A percentile compares a stretch with the other conserved stretches of the same genome.
These are phyloP conservation scores for Aspergillus sp. DNA, from an alignment of 2,329 filamentous ascomycete species.

Conservation along the genomic window DNA sequence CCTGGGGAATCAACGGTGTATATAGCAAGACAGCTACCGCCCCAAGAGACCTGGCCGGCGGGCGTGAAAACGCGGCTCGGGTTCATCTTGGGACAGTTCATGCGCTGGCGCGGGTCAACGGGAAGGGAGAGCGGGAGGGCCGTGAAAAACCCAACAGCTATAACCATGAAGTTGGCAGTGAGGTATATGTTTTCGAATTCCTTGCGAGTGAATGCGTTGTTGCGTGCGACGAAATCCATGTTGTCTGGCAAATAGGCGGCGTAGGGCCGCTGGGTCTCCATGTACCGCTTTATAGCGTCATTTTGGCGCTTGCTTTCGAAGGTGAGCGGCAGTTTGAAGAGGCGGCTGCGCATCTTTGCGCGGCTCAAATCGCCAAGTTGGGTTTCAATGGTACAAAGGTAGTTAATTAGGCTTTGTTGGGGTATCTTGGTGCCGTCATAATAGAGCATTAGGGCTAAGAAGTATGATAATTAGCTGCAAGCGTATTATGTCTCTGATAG, in stretches of 20 bases:
- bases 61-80: constrained; percentile 58
- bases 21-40: constrained; percentile 54
- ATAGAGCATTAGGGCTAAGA: constrained; percentile 43
- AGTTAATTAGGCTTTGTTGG: constrained; percentile 37
- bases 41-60: constrained; percentile 57
- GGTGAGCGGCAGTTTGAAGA: constrained; percentile 47
- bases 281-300: constrained; percentile 60
- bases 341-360: constrained; percentile 44
- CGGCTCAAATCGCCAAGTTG: constrained; percentile 40
- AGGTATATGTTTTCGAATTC: constrained; percentile 54
- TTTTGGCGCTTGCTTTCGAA: constrained; percentile 41
- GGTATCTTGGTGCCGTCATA: constrained; percentile 45
- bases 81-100: constrained; percentile 58
- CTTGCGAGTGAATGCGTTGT: constrained; percentile 52
- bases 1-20: constrained; percentile 59
- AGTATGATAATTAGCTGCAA: background rate
- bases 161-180: constrained; percentile 51
- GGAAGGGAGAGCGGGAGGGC: constrained; percentile 55
- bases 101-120: constrained; percentile 54
- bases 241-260: constrained; percentile 65
- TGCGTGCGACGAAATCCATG: constrained; percentile 56
- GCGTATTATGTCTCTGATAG: background rate
- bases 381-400: constrained; percentile 39
- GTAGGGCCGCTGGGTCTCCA: constrained; percentile 60
- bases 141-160: constrained; percentile 57